These are phyloP conservation scores for Skeletonema marinoi DNA, from an alignment of 108 stramenopile genomes.

Conservation along the genomic window DNA sequence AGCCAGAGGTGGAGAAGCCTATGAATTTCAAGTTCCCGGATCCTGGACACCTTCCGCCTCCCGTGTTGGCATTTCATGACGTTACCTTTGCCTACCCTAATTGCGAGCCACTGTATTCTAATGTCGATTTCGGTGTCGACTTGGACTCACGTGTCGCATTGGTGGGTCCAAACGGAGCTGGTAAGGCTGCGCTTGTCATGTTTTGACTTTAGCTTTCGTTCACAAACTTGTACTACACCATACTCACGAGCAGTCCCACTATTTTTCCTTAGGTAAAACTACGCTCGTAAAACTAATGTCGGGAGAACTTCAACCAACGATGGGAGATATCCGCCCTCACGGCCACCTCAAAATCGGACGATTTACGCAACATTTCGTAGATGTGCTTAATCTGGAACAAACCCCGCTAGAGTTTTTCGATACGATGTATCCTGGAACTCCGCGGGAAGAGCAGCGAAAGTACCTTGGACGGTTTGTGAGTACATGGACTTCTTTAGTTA, in stretches of 20 bases:
- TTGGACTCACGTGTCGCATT: conserved; percentile 85
- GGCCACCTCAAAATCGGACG: conserved; percentile 94
- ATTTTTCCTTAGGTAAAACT: conserved; percentile 44
- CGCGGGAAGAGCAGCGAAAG: conserved; percentile 84
- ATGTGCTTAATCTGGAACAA: conserved; percentile 93
- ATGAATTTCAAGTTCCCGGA: conserved; percentile 95
- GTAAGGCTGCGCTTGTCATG: conserved; percentile 77
- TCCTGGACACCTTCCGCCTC: conserved; percentile 96
- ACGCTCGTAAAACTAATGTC: conserved; percentile 77
- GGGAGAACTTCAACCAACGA: conserved; percentile 88
- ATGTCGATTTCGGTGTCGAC: conserved; percentile 97
- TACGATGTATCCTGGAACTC: conserved; percentile 73
- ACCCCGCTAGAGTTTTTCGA: conserved; percentile 98
- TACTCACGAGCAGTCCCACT: no score
- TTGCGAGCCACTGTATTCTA: conserved; percentile 90
- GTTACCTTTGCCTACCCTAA: conserved; percentile 96
- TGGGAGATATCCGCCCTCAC: conserved; percentile 96
- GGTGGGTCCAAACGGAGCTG: conserved; percentile 90
- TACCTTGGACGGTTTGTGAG: conserved; percentile 91
- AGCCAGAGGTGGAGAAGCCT: conserved; percentile 93
- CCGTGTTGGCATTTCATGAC: conserved; percentile 97
- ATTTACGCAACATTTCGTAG: conserved; percentile 99
- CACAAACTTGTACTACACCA: no score
- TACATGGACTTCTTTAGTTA: no score
- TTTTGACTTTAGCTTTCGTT: no score